These are phyloP conservation scores for Alternaria gansuensis DNA, from an alignment of 2,329 filamentous ascomycete genomes.

Conservation along the genomic window DNA sequence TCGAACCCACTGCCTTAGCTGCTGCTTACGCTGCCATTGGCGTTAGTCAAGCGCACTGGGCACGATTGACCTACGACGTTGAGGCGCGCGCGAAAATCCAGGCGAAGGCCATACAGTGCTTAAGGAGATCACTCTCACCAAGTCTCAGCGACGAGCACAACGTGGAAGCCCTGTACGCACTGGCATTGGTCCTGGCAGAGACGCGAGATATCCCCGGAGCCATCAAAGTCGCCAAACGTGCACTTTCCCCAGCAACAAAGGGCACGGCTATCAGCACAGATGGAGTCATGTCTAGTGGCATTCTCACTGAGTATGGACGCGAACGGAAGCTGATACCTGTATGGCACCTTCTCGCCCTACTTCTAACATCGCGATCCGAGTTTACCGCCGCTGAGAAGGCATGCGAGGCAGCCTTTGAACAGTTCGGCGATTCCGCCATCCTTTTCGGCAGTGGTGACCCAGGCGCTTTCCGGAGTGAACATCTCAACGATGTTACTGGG, in stretches of 20 bases:
- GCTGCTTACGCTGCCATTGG: slow-evolving; percentile 83
- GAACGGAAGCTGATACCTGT: slow-evolving; percentile 76
- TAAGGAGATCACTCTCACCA: slow-evolving; percentile 76
- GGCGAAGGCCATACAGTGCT: slow-evolving; percentile 75
- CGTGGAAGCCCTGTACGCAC: slow-evolving; percentile 78
- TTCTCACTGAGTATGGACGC: slow-evolving; percentile 51
- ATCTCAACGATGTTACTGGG: slow-evolving; percentile 62
- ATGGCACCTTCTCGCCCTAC: slow-evolving; percentile 89
- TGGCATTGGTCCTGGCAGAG: slow-evolving; percentile 88
- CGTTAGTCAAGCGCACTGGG: slow-evolving; percentile 86
- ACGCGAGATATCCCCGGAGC: slow-evolving; percentile 80
- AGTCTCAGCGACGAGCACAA: slow-evolving; percentile 73
- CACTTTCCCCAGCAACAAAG: slow-evolving; percentile 67
- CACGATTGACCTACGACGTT: slow-evolving; percentile 79
- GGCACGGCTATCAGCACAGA: slow-evolving; percentile 42
- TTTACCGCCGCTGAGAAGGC: slow-evolving; percentile 80
- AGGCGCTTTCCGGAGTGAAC: slow-evolving; percentile 68
- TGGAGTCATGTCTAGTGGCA: slow-evolving; percentile 43
- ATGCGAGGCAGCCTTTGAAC: slow-evolving; percentile 90
- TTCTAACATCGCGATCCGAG: slow-evolving; percentile 87
- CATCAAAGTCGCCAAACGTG: slow-evolving; percentile 81
- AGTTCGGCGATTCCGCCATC: slow-evolving; percentile 76
- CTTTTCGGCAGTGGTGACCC: slow-evolving; percentile 71
- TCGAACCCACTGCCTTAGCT: slow-evolving; percentile 69
- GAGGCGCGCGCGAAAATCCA: slow-evolving; percentile 76